Evolutionary conservation across 306 rosid species (phyloP).

Genomic region (Cercis canadensis): DNA sequence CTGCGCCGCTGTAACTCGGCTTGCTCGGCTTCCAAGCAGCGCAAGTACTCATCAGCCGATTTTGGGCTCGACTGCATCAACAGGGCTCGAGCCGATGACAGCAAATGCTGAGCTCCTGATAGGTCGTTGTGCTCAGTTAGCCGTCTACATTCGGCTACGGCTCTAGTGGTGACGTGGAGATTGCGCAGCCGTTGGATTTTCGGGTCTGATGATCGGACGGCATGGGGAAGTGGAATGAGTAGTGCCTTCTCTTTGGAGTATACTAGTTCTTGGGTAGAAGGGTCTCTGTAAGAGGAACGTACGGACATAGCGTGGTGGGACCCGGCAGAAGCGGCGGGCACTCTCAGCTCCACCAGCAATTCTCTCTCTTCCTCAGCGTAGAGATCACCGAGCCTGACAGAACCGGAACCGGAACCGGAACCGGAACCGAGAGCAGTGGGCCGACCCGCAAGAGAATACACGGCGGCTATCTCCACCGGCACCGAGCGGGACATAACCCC

Average conservation of each 20-base stretch:
- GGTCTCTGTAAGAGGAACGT: slow-evolving; percentile 63
- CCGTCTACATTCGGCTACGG: slow-evolving; percentile 79
- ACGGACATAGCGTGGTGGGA: slow-evolving; percentile 71
- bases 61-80: slow-evolving; percentile 56
- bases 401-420: slow-evolving; percentile 47
- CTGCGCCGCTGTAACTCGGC: slow-evolving; percentile 65
- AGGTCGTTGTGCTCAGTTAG: slow-evolving; percentile 58
- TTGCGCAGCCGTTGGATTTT: slow-evolving; percentile 64
- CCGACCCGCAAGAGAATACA: slow-evolving; percentile 62
- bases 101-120: slow-evolving; percentile 65
- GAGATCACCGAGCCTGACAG: slow-evolving; percentile 58
- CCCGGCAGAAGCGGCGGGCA: slow-evolving; percentile 60
- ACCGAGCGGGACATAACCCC: slow-evolving; percentile 56
- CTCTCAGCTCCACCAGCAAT: slow-evolving; percentile 70
- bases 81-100: slow-evolving; percentile 81
- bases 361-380: slow-evolving; percentile 79
- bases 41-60: slow-evolving; percentile 59
- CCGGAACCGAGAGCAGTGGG: slow-evolving; percentile 58
- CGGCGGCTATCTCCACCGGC: slow-evolving; percentile 68
- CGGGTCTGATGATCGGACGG: slow-evolving; percentile 60
- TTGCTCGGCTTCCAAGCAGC: slow-evolving; percentile 73
- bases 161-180: slow-evolving; percentile 78
- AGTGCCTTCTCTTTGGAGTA: slow-evolving; percentile 62
- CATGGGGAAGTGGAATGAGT: slow-evolving; percentile 65
- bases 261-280: slow-evolving; percentile 54